Conservation (phyloP, 108 stramenopile species). For the Nitzschia sp. region DNA sequence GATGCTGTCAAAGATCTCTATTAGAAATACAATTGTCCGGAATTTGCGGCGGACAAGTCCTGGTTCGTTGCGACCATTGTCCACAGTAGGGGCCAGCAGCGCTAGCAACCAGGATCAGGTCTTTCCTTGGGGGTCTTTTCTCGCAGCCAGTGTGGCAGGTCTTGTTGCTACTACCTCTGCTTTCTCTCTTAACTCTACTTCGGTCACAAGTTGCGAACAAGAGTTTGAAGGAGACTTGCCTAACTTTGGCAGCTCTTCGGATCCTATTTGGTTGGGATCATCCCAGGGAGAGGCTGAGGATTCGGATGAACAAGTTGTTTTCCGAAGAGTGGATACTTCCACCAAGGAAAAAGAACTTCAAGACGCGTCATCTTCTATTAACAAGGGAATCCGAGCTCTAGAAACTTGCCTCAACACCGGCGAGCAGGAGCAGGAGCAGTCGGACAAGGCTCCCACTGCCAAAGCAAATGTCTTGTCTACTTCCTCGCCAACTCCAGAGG, state of each 20-base stretch:
- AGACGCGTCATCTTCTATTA: slow-evolving; percentile 24
- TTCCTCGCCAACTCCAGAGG: not conserved
- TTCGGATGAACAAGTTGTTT: slow-evolving; percentile 16
- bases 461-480: slow-evolving; percentile 3
- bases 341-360: slow-evolving; percentile 13
- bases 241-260: slow-evolving; percentile 44
- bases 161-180: not conserved
- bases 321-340: slow-evolving; percentile 2
- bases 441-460: not conserved
- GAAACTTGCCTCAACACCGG: slow-evolving; percentile 10
- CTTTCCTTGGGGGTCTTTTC: not conserved
- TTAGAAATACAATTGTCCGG: not conserved
- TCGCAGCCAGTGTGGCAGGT: slow-evolving; percentile 3
- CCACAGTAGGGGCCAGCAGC: not conserved
- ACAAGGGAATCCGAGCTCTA: slow-evolving; percentile 29
- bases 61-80: not conserved
- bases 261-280: slow-evolving; percentile 40
- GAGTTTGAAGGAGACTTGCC: slow-evolving; percentile 28
- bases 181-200: not conserved
- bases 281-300: slow-evolving; percentile 10
- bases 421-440: not conserved
- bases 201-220: slow-evolving; percentile 19
- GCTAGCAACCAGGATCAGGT: not conserved
- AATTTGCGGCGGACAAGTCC: slow-evolving; percentile 1
- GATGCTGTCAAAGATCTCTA: too few relatives aligned